phyloP scores from a whole-genome alignment of 148 eudicot genomes.

The Silene latifolia region DNA sequence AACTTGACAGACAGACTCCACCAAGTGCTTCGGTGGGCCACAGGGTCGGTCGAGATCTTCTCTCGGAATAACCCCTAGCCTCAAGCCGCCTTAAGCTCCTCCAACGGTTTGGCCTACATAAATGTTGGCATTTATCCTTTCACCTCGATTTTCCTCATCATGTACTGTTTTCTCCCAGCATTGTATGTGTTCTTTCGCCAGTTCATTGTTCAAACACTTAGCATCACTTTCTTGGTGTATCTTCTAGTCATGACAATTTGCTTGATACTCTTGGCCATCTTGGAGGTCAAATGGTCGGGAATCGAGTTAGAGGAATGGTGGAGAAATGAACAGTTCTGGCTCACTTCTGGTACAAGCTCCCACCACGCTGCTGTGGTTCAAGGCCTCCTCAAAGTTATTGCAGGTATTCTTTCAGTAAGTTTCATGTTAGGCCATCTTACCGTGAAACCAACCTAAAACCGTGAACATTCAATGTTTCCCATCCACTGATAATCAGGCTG shows the following conservation, averaged over 20 bases:
- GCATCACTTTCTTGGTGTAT: too few relatives aligned
- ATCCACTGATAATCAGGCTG: too few relatives aligned
- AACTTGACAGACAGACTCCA: slow-evolving; percentile 88
- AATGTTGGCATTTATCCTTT: slow-evolving; percentile 90
- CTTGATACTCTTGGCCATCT: too few relatives aligned
- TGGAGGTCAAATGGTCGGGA: too few relatives aligned
- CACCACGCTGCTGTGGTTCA: slow-evolving; percentile 87
- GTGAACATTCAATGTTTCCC: too few relatives aligned
- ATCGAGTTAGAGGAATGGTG: too few relatives aligned
- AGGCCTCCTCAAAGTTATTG: slow-evolving; percentile 72
- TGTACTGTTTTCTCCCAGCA: too few relatives aligned
- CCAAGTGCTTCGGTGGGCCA: slow-evolving; percentile 96
- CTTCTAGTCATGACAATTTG: too few relatives aligned
- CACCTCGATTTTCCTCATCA: slow-evolving; percentile 44
- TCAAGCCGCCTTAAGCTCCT: slow-evolving; percentile 44
- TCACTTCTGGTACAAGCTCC: slow-evolving; percentile 82
- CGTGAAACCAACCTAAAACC: too few relatives aligned
- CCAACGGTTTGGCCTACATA: slow-evolving; percentile 81
- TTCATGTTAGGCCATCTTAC: background rate
- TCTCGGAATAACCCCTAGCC: slow-evolving; percentile 77
- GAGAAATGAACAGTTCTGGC: slow-evolving; percentile 58
- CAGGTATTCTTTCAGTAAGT: slow-evolving; percentile 29
- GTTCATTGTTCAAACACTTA: too few relatives aligned
- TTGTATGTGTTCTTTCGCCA: too few relatives aligned
- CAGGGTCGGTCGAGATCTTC: slow-evolving; percentile 90